phyloP scores from a whole-genome alignment of 1,284 basidiomycete genomes.

The Ustilago cynodontis region DNA sequence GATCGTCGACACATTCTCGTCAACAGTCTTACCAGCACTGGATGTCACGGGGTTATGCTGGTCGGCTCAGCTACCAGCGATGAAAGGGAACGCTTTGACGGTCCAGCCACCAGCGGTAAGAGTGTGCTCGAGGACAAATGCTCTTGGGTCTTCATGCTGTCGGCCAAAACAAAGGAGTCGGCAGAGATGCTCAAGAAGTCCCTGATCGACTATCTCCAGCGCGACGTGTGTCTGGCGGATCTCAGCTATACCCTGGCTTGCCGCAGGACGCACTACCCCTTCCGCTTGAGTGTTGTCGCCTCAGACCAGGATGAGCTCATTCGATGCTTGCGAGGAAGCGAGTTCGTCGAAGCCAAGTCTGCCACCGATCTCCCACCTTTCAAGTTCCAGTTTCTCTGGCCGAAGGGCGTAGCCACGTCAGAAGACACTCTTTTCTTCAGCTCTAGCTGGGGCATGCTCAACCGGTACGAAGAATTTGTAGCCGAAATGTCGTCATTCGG shows the following conservation, averaged over 20 bases:
- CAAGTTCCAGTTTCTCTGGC: constrained; percentile 3
- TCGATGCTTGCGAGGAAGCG: constrained; percentile 17
- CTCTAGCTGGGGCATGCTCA: constrained; percentile 4
- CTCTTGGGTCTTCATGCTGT: constrained; percentile 35
- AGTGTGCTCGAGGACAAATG: background rate
- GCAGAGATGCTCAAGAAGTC: constrained; percentile 30
- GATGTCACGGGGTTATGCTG: constrained; percentile 37
- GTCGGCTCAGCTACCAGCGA: constrained; percentile 17
- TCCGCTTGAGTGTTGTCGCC: constrained; percentile 39
- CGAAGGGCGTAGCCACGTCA: background rate
- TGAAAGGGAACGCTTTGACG: background rate
- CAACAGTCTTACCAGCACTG: constrained; percentile 40
- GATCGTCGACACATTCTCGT: constrained; percentile 33
- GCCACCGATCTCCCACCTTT: constrained; percentile 15
- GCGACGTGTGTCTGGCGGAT: constrained; percentile 33
- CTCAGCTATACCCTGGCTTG: constrained; percentile 47
- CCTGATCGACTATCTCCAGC: constrained; percentile 42
- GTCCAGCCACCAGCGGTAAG: background rate
- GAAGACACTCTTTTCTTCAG: background rate
- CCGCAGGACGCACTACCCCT: constrained; percentile 42
- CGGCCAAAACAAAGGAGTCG: constrained; percentile 43
- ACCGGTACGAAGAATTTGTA: constrained; percentile 8
- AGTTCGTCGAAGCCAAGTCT: constrained; percentile 21
- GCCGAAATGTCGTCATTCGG: background rate
- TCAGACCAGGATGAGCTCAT: constrained; percentile 41